Base-by-base conservation (phyloP, 345 rosid genomes). In the Lenwebbia sp. region DNA sequence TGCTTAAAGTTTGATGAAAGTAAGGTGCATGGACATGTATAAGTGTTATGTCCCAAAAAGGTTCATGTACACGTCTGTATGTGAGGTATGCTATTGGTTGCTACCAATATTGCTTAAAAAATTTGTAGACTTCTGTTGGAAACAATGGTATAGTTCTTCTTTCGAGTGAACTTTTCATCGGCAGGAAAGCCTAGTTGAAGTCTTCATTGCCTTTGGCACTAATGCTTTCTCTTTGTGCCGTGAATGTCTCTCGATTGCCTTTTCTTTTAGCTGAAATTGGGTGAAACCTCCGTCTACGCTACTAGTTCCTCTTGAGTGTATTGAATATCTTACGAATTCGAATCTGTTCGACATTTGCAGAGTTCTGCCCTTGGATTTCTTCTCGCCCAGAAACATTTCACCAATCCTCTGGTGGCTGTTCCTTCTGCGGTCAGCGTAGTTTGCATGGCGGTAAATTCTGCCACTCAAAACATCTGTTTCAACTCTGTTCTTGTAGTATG, bases 341-440 rank as follows among this genome's bases (percentile, higher is more conserved):
- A 70, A 70, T 37, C 78, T 70, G 47, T 70, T 9, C 2, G 41
- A 19, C 26, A 70, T 65, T 49, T 21, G 86, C 97, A 96, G 99
- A 96, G 99, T 89, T 97, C 99, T 15, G 99, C 99, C 25, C 98
- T 97, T 4, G 99, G 99, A 21, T 97, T 95, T 91, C 93, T 96
- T 87, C 99, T 97, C 10, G 99, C 99, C 10, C 99, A 95, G 90
- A 97, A 90, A 88, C 98, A 97, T 91, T 97, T 97, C 86, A 94
- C 95, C 26, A 97, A 97, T 86, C 99, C 98, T 58, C 94, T 96
- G 5, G 99, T 97, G 10, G 98, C 98, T 44, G 99, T 96, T 86
- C 99, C 99, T 83, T 97, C 99, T 76, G 99, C 99, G 33, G 99
- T 97, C 83, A 97, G 99, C 10, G 99, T 97, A 50, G 99, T 97